Conservation (phyloP, 2,329 filamentous ascomycete species). For the Metarhizium anisopliae region DNA sequence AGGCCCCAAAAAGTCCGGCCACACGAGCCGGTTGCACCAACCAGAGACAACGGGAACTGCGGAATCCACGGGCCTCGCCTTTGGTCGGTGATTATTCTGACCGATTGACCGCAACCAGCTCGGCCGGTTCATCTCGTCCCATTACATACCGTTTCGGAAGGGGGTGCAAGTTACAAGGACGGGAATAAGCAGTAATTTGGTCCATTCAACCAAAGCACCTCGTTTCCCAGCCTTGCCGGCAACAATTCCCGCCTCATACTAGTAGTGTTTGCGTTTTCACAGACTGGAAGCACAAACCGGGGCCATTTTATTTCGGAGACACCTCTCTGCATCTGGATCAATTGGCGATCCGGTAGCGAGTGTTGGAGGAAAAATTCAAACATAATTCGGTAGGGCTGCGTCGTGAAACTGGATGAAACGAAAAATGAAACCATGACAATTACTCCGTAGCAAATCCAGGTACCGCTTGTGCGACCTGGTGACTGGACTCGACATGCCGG, state of each 20-base stretch:
- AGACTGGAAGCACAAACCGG: too few relatives aligned
- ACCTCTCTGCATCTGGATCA: too few relatives aligned
- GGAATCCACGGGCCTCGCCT: not conserved
- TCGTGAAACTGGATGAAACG: not conserved
- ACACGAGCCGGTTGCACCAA: not conserved
- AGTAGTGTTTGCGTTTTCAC: too few relatives aligned
- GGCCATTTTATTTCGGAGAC: too few relatives aligned
- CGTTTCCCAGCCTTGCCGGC: too few relatives aligned
- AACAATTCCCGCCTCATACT: too few relatives aligned
- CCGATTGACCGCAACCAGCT: not conserved
- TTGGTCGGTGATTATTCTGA: not conserved
- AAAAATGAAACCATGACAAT: not conserved
- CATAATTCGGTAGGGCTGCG: not conserved
- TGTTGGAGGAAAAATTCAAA: too few relatives aligned
- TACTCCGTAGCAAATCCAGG: not conserved
- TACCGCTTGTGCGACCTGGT: not conserved
- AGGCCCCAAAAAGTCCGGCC: not conserved
- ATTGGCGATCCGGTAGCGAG: too few relatives aligned
- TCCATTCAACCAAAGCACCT: too few relatives aligned
- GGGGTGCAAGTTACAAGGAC: not conserved
- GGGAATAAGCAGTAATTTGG: too few relatives aligned
- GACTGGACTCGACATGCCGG: not conserved
- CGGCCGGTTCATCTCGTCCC: not conserved
- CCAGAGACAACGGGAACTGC: not conserved
- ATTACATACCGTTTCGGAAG: not conserved